phyloP scores from a whole-genome alignment of 1,284 basidiomycete genomes.

The Sparassis latifolia region DNA sequence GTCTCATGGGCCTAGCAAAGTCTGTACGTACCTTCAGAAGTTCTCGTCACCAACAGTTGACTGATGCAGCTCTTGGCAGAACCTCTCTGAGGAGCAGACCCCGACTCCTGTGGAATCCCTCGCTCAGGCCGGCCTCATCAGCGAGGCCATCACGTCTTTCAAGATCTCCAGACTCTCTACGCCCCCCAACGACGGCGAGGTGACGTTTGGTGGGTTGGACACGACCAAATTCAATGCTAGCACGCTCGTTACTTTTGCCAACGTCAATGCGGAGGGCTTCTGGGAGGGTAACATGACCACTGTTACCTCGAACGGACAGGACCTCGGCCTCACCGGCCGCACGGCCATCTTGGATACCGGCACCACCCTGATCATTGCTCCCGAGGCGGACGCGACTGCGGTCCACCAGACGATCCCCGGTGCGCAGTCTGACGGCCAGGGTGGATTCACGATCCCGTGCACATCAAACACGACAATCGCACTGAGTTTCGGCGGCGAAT shows the following conservation, averaged over 20 bases:
- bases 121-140: constrained; percentile 52
- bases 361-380: constrained; percentile 63
- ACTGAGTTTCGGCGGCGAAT: constrained; percentile 57
- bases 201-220: constrained; percentile 80
- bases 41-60: neutral
- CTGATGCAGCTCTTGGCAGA: constrained; percentile 24
- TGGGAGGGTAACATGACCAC: constrained; percentile 68
- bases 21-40: constrained; percentile 38
- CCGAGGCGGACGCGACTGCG: constrained; percentile 50
- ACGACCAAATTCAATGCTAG: constrained; percentile 53
- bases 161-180: constrained; percentile 75
- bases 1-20: constrained; percentile 80
- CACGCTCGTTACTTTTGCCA: constrained; percentile 51
- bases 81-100: constrained; percentile 59
- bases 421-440: constrained; percentile 50
- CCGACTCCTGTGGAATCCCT: constrained; percentile 75
- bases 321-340: constrained; percentile 48
- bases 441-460: constrained; percentile 76
- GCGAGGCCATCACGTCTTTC: constrained; percentile 71
- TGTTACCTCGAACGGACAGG: constrained; percentile 50
- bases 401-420: constrained; percentile 60
- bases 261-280: constrained; percentile 62
- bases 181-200: constrained; percentile 70
- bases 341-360: constrained; percentile 78
- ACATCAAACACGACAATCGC: constrained; percentile 58